These are phyloP conservation scores for Jaapia argillacea DNA, from an alignment of 768 basidiomycete genomes.

Conservation along the genomic window DNA sequence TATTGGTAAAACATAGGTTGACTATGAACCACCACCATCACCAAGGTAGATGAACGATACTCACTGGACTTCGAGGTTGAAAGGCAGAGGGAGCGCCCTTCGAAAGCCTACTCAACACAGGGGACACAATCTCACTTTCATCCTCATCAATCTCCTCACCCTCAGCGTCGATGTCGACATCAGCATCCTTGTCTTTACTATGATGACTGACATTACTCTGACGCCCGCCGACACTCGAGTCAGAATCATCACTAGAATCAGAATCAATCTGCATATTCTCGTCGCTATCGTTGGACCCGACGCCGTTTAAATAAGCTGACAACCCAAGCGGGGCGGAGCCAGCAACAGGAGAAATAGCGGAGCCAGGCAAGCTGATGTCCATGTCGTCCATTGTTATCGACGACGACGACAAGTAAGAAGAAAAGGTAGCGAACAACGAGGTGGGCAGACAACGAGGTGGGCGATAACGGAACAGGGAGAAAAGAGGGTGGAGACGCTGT, in stretches of 20 bases:
- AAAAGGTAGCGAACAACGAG: slow-evolving; percentile 6
- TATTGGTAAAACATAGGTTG: not conserved
- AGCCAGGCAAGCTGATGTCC: too few species aligned
- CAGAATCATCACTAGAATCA: slow-evolving; percentile 40
- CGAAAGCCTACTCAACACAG: slow-evolving; percentile 23
- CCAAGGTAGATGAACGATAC: not conserved
- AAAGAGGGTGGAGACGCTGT: slow-evolving; percentile 15
- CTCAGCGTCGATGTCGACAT: slow-evolving; percentile 53
- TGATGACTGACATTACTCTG: too few species aligned
- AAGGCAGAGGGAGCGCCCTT: not conserved
- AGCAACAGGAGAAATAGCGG: not conserved
- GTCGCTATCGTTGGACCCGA: slow-evolving; percentile 30
- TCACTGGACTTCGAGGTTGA: not conserved
- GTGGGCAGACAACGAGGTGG: slow-evolving; percentile 21
- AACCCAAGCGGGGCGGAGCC: slow-evolving; percentile 22
- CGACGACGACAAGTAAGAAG: not conserved
- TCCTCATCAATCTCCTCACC: slow-evolving; percentile 52
- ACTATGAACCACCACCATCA: not conserved
- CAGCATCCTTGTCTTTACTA: slow-evolving; percentile 27
- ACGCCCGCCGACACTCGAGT: too few species aligned
- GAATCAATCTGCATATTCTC: slow-evolving; percentile 69
- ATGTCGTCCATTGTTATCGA: not conserved
- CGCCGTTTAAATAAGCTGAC: slow-evolving; percentile 38
- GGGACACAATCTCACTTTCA: slow-evolving; percentile 24
- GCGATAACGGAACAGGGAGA: slow-evolving; percentile 21